Conservation (phyloP, 2,329 filamentous ascomycete species). For the Didymellaceae sp. region DNA sequence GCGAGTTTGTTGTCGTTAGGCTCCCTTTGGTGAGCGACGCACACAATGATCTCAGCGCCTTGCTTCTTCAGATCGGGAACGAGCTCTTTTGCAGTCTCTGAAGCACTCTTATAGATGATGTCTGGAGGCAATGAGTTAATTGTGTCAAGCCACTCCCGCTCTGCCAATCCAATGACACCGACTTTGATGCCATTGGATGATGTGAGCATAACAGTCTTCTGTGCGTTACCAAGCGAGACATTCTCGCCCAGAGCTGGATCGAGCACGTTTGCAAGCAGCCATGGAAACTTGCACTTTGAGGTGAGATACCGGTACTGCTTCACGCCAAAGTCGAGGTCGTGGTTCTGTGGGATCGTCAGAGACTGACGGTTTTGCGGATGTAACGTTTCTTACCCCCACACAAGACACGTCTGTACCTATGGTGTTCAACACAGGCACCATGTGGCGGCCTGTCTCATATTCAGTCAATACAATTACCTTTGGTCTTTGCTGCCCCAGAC, state of each 20-base stretch:
- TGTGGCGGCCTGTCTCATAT: conserved; percentile 68
- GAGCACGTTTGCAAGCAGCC: conserved; percentile 87
- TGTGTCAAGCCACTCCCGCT: conserved; percentile 86
- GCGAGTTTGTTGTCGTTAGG: conserved; percentile 90
- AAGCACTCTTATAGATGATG: conserved; percentile 81
- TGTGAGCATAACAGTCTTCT: conserved; percentile 77
- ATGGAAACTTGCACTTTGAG: conserved; percentile 80
- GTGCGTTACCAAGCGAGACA: conserved; percentile 76
- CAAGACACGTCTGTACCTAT: conserved; percentile 82
- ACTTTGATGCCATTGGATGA: conserved; percentile 85
- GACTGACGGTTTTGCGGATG: neutral
- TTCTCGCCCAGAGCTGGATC: conserved; percentile 80
- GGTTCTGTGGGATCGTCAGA: conserved; percentile 65
- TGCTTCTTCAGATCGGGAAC: conserved; percentile 74
- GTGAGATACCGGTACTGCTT: conserved; percentile 77
- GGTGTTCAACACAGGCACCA: conserved; percentile 83
- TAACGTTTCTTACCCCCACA: conserved; percentile 68
- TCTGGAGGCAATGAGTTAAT: conserved; percentile 86
- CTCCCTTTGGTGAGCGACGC: conserved; percentile 84
- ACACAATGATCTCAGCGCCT: conserved; percentile 83
- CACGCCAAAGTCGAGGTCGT: conserved; percentile 92
- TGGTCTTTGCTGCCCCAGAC: neutral
- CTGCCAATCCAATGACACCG: conserved; percentile 83
- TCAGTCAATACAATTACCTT: neutral
- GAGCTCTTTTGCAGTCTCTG: conserved; percentile 75